phyloP scores from a whole-genome alignment of 202 grass and related monocot species.

The Dendrocalamus latiflorus region DNA sequence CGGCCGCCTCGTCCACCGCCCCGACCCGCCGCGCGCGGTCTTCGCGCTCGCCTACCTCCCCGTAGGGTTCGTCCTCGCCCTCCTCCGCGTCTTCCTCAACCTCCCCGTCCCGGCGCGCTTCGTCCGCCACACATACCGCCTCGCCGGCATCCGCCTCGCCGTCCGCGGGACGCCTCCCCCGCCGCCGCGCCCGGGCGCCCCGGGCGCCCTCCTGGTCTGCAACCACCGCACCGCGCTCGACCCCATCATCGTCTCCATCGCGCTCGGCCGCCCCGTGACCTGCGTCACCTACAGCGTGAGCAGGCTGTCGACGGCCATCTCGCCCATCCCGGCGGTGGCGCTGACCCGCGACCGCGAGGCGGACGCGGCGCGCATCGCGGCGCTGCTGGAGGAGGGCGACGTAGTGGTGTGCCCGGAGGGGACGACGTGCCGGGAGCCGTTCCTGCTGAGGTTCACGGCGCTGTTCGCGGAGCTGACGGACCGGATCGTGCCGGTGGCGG shows the following conservation, averaged over 20 bases:
- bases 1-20: slow-evolving; percentile 69
- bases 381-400: slow-evolving; percentile 50
- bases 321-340: slow-evolving; percentile 47
- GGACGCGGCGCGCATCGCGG: slow-evolving; percentile 49
- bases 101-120: too few species aligned
- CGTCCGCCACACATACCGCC: too few species aligned
- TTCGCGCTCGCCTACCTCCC: slow-evolving; percentile 67
- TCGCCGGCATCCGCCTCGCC: too few species aligned
- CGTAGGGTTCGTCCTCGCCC: slow-evolving; percentile 43
- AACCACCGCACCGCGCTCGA: slow-evolving; percentile 90
- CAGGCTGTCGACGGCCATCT: slow-evolving; percentile 40
- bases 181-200: slow-evolving; percentile 15
- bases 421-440: slow-evolving; percentile 82
- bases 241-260: slow-evolving; percentile 71
- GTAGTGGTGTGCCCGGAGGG: slow-evolving; percentile 85
- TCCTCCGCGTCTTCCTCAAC: too few species aligned
- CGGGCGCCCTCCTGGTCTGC: slow-evolving; percentile 63
- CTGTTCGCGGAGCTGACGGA: slow-evolving; percentile 84
- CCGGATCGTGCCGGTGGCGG: slow-evolving; percentile 70
- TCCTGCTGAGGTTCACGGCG: slow-evolving; percentile 65
- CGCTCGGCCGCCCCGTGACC: slow-evolving; percentile 47
- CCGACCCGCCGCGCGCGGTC: slow-evolving; percentile 48
- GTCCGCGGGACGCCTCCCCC: too few species aligned
- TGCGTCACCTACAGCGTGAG: slow-evolving; percentile 78
- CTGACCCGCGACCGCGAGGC: slow-evolving; percentile 37